Evolutionary conservation across 192 early-diverging fungal genomes (phyloP), one percentile per base, ranked within the genome.

Genomic region (Rhizophagus sp.): DNA sequence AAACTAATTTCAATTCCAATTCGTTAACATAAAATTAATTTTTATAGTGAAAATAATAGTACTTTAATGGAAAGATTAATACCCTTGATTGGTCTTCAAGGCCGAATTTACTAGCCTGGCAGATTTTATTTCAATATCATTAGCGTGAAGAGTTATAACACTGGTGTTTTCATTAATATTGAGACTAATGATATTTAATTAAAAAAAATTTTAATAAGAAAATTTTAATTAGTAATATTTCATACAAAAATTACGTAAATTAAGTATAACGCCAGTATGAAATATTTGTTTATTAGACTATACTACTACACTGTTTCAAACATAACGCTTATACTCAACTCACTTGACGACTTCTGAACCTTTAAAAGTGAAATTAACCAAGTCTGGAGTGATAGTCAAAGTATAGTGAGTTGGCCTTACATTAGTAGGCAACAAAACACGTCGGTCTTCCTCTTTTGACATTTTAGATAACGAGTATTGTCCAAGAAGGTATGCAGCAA

Each of bases 381-480:
- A 86, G 83, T 96, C 89, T 2, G 97, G 96, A 22, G 91, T 93
- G 15, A 98, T 82, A 8, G 88, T 85, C 52, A 98, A 85, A 81
- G 89, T 88, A 87, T 98, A 98, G 84, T 97, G 94, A 50, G 87
- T 82, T 11, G 97, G 97, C 62, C 88, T 91, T 70, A 96, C 94
- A 78, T 90, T 95, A 73, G 91, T 92, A 63, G 97, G 97, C 47
- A 98, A 90, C 62, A 98, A 90, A 57, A 97, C 90, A 82, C 96
- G 91, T 64, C 89, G 90, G 44, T 81, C 81, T 33, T 72, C 36
- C 1, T 61, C n/a, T 30, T 25, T 27, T 24, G 73, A 15, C 73
- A 75, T 75, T 74, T 57, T 74, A 52, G 33, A 52, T 39, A 74
- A n/a, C 9, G 5, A 12, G 19, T 70, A 70, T 41, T 41, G 34